Evolutionary conservation across 495 filamentous ascomycete species (phyloP), one percentile per base, ranked within the genome.

Genomic region (Aspergillus heteromorphus): DNA sequence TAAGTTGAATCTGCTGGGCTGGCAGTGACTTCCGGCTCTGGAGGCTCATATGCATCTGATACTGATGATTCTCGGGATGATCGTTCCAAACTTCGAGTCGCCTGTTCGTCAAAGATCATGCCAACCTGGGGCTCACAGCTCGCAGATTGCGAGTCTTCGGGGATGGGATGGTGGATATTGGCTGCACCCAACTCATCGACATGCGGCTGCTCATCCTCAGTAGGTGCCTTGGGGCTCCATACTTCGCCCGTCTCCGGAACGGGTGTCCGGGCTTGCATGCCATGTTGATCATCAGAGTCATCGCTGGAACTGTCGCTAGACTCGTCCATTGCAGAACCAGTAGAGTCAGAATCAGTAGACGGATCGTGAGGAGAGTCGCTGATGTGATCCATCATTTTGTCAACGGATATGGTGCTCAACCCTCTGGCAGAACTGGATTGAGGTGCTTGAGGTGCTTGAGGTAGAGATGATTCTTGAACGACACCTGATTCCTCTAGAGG

Each of bases 31-130:
- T 68, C 67, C 14, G 77, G 71, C 64, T 84, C 83, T 19, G 81
- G 81, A 23, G 83, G 82, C 55, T 85, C 83, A 59, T 85, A 85
- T 17, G 66, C 76, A 50, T 85, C 77, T 17, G 75, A 79, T 21
- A 61, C 62, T 13, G 67, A 69, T n/a, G 63, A 63, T 54, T 72
- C 67, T 40, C 58, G 62, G 36, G 55, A 59, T 18, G 31, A 61
- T n/a, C 42, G 57, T n/a, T 55, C 60, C 29, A 45, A 49, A 13
- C 43, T 50, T 42, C 54, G 16, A 31, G 34, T 27, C 17, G 31
- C 21, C 16, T 64, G 40, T 40, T 64, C 56, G 21, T 53, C 56
- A 19, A 27, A 21, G 2, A 16, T 11, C 21, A 48, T 13, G 42
- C 48, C 40, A 23, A 49, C 51, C 45, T 49, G 42, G 29, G 38